Conservation (phyloP, 352 stramenopile genomes). For the Phytopythium montanum region DNA sequence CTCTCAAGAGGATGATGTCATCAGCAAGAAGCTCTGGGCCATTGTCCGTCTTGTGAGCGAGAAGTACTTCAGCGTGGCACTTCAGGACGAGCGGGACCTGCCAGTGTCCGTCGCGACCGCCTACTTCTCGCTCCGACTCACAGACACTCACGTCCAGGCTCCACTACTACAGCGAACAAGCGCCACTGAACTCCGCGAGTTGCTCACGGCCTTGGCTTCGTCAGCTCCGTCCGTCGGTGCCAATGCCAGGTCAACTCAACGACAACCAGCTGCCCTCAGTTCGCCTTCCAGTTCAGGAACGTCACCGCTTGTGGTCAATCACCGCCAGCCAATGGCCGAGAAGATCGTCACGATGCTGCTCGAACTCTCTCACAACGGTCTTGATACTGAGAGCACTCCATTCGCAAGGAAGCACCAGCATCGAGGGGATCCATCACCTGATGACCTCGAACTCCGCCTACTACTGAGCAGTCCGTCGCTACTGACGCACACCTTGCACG, state of each 20-base stretch:
- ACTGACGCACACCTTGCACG: slow-evolving; percentile 30
- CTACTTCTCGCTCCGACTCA: slow-evolving; percentile 39
- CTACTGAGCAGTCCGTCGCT: slow-evolving; percentile 29
- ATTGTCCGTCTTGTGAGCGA: slow-evolving; percentile 38
- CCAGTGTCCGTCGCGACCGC: slow-evolving; percentile 29
- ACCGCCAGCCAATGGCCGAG: background rate
- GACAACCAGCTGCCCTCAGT: background rate
- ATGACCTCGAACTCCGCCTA: slow-evolving; percentile 11
- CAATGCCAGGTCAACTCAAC: background rate
- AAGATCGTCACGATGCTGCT: slow-evolving; percentile 15
- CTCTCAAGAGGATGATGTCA: slow-evolving; percentile 6
- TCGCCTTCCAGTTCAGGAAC: background rate
- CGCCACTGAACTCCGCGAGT: slow-evolving; percentile 13
- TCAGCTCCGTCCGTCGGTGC: background rate
- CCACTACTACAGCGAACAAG: slow-evolving; percentile 12
- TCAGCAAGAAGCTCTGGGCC: slow-evolving; percentile 26
- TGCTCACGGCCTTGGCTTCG: slow-evolving; percentile 16
- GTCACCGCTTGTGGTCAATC: background rate
- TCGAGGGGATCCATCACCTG: background rate
- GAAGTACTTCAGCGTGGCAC: slow-evolving; percentile 66
- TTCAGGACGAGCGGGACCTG: slow-evolving; percentile 21
- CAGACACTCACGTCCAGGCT: slow-evolving; percentile 13
- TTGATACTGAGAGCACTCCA: background rate
- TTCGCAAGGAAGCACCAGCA: background rate
- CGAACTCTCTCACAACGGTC: slow-evolving; percentile 7